These are phyloP conservation scores for Perkinsus marinus DNA, from an alignment of 169 alveolate genomes.

Conservation along the genomic window DNA sequence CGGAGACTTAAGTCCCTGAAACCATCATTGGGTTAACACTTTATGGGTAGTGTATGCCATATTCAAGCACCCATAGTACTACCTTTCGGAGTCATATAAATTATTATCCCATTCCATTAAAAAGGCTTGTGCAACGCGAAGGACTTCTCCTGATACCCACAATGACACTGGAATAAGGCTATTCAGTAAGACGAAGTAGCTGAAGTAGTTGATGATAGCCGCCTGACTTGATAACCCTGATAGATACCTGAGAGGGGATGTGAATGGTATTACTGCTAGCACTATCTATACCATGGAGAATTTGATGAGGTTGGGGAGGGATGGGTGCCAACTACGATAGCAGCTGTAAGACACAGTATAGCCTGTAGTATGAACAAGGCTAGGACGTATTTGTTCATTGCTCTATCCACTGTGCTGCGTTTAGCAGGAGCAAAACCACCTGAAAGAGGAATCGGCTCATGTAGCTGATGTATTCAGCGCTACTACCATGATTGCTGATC, in stretches of 20 bases:
- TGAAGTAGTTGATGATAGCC: not conserved
- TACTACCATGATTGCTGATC: not conserved
- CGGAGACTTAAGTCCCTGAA: not conserved
- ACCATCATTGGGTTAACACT: not conserved
- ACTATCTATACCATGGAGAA: not conserved
- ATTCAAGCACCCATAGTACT: not conserved
- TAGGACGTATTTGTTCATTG: not conserved
- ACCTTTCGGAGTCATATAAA: not conserved
- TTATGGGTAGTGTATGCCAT: no score
- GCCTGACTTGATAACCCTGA: not conserved
- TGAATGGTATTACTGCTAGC: not conserved
- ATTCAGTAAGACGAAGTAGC: not conserved
- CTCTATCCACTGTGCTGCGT: not conserved
- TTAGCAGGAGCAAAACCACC: not conserved
- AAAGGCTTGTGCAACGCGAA: not conserved
- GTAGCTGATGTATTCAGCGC: not conserved
- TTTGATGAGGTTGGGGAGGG: not conserved
- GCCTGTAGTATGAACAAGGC: not conserved
- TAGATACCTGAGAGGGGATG: not conserved
- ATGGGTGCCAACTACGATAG: not conserved
- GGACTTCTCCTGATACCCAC: not conserved
- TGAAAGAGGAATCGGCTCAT: not conserved
- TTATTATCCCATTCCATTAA: not conserved
- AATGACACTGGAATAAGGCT: not conserved
- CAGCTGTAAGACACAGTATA: not conserved